Evolutionary conservation across 306 rosid genomes (phyloP).

Genomic region (Pyrus betulifolia): DNA sequence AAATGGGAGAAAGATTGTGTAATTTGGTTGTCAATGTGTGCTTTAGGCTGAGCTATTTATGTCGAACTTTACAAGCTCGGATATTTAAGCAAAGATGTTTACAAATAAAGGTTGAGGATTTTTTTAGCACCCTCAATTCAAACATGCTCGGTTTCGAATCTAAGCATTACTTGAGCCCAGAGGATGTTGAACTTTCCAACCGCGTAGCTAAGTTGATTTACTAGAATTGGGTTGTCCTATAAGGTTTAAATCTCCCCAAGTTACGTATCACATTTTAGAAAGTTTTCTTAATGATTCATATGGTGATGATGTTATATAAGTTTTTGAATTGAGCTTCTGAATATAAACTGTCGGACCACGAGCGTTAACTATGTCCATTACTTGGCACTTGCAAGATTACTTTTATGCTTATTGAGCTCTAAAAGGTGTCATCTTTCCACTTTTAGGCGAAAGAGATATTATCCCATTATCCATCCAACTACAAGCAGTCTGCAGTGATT

Average conservation of each 20-base stretch:
- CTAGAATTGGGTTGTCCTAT: not conserved
- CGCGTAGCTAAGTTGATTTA: not conserved
- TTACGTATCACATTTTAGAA: not conserved
- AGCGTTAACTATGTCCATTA: not conserved
- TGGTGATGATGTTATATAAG: not conserved
- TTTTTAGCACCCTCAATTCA: not conserved
- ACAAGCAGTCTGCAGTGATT: constrained; percentile 96
- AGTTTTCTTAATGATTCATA: not conserved
- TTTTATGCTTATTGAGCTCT: not conserved
- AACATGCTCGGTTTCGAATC: not conserved
- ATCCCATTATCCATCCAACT: constrained; percentile 96
- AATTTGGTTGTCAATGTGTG: not conserved
- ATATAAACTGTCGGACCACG: not conserved
- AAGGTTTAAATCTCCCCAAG: not conserved
- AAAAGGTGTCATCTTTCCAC: constrained; percentile 12
- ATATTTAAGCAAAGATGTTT: not conserved
- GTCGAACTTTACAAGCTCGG: not conserved
- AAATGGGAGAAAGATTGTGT: not conserved
- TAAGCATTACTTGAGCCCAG: not conserved
- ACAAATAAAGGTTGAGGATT: not conserved
- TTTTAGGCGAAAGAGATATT: constrained; percentile 72
- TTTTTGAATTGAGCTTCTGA: not conserved
- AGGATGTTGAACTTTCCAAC: not conserved
- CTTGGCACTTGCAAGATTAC: not conserved
- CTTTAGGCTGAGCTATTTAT: not conserved